Percentiles rank a stretch among this genome's conserved stretches.
Evolutionary conservation across 495 filamentous ascomycete species (phyloP).

Genomic region (Penicillium crystallinum): DNA sequence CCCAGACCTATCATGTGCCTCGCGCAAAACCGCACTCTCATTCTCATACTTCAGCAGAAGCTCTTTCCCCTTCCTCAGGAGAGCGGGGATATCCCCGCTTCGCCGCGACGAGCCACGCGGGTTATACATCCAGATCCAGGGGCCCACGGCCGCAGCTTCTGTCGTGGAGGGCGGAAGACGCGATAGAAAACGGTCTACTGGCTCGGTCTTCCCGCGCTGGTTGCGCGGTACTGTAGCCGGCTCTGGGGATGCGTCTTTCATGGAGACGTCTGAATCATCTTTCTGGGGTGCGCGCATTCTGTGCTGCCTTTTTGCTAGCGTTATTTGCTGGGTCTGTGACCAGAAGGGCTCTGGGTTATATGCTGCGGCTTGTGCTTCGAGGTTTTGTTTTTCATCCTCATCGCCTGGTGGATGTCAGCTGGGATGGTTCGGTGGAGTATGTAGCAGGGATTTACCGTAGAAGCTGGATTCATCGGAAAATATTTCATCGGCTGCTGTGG

Average conservation of each 20-base stretch:
- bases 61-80: conserved; percentile 39
- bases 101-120: conserved; percentile 31
- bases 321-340: conserved; percentile 26
- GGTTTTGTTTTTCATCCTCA: conserved; percentile 36
- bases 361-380: conserved; percentile 28
- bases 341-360: conserved; percentile 49
- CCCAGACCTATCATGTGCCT: conserved; percentile 30
- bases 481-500: conserved; percentile 11
- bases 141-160: conserved; percentile 24
- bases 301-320: conserved; percentile 31
- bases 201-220: conserved; percentile 47
- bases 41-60: conserved; percentile 40
- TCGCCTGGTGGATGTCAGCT: conserved; percentile 42
- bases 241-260: conserved; percentile 11
- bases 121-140: conserved; percentile 66
- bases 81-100: conserved; percentile 32
- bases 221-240: conserved; percentile 44
- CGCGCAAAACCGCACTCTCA: conserved; percentile 33
- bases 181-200: conserved; percentile 54
- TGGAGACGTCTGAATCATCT: not conserved
- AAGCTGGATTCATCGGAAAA: conserved; percentile 70
- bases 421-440: not conserved
- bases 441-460: conserved; percentile 47
- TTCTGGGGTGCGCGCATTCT: not conserved
- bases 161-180: conserved; percentile 64